These are phyloP conservation scores for Alternaria panax DNA, from an alignment of 2,329 filamentous ascomycete species.

Conservation along the genomic window DNA sequence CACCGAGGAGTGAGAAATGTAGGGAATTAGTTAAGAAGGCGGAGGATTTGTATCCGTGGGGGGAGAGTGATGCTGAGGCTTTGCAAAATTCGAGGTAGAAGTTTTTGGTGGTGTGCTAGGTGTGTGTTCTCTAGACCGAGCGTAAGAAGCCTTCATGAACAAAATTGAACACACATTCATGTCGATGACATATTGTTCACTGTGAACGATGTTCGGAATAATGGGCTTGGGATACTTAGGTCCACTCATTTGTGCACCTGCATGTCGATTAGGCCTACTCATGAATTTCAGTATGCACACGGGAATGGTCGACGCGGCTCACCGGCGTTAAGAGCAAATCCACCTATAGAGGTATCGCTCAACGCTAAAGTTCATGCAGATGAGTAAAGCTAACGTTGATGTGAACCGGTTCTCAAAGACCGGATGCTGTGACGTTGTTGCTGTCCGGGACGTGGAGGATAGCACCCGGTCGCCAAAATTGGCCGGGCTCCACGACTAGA, in stretches of 20 bases:
- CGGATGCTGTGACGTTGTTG: not conserved
- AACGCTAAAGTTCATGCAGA: not conserved
- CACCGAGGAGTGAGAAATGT: slow-evolving; percentile 45
- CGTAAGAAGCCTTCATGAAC: too few species aligned
- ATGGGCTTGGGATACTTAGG: accelerated
- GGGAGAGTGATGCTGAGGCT: slow-evolving; percentile 49
- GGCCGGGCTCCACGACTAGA: too few species aligned
- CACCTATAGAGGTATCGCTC: not conserved
- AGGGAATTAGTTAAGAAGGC: slow-evolving; percentile 43
- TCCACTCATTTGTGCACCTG: not conserved
- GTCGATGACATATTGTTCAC: not conserved
- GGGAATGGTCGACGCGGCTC: not conserved
- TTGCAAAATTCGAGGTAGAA: slow-evolving; percentile 14
- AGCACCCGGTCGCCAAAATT: too few species aligned
- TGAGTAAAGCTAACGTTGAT: not conserved
- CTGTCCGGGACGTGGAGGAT: not conserved
- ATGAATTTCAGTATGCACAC: not conserved
- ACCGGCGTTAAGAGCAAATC: not conserved
- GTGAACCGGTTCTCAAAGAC: not conserved
- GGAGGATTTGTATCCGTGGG: slow-evolving; percentile 50
- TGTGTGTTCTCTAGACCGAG: too few species aligned
- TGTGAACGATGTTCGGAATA: too few species aligned
- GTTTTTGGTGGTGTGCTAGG: too few species aligned
- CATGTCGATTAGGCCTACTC: not conserved
- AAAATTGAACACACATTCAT: too few species aligned